phyloP scores from a whole-genome alignment of 108 stramenopile genomes.

The Nitzschia palea region DNA sequence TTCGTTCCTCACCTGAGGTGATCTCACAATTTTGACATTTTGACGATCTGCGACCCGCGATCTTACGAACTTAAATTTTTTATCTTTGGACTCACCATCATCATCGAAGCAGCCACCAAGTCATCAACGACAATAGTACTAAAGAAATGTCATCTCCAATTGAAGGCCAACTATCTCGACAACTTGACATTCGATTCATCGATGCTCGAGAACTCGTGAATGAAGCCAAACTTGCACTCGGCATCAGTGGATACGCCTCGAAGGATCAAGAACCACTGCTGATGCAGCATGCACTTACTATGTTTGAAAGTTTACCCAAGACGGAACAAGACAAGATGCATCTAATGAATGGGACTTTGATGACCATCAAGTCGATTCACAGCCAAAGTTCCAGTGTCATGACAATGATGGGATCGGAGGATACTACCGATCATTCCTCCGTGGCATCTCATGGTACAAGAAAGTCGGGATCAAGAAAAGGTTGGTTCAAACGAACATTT shows the following conservation, averaged over 20 bases:
- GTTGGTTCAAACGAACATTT: neutral
- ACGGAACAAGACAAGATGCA: neutral
- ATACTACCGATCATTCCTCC: too few relatives aligned
- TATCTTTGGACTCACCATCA: too few relatives aligned
- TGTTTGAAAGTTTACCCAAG: neutral
- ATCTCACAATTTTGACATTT: too few relatives aligned
- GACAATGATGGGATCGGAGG: too few relatives aligned
- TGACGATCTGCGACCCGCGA: too few relatives aligned
- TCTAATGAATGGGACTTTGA: neutral
- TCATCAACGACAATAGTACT: neutral
- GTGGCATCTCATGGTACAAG: too few relatives aligned
- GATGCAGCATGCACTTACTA: neutral
- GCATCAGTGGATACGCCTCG: neutral
- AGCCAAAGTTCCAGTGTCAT: too few relatives aligned
- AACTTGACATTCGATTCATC: constrained; percentile 18
- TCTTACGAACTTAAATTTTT: too few relatives aligned
- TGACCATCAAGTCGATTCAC: constrained; percentile 11
- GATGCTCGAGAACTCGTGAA: constrained; percentile 12
- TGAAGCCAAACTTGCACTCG: constrained; percentile 15
- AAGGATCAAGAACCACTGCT: neutral
- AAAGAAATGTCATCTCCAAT: constrained; percentile 2
- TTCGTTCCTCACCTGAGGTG: too few relatives aligned
- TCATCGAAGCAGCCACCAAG: too few relatives aligned
- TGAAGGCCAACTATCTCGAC: constrained; percentile 3
- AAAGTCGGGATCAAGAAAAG: neutral